A percentile compares a stretch with the other conserved stretches of the same genome.
phyloP scores from a whole-genome alignment of 2,329 filamentous ascomycete genomes.

The Exophiala calicioides region DNA sequence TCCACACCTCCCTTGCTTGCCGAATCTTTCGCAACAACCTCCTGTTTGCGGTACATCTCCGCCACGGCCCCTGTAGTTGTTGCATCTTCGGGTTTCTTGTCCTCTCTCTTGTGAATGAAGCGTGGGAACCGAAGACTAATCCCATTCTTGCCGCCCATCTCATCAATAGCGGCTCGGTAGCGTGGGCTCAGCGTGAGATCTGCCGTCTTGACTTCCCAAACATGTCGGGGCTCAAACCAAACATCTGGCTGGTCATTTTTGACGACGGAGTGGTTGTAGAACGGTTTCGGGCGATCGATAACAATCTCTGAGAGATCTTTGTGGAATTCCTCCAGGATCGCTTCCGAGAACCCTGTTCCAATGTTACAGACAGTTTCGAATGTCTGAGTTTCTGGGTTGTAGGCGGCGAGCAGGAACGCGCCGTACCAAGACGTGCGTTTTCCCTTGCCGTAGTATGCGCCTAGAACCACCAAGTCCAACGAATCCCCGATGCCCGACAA shows the following conservation, averaged over 20 bases:
- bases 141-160: constrained; percentile 71
- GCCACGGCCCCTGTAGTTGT: constrained; percentile 82
- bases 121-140: constrained; percentile 88
- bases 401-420: constrained; percentile 91
- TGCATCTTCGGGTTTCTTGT: constrained; percentile 93
- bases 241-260: constrained; percentile 95
- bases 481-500: constrained; percentile 91
- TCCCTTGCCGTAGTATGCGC: constrained; percentile 90
- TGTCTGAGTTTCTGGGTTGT: constrained; percentile 74
- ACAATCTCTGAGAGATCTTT: constrained; percentile 70
- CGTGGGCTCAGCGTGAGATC: constrained; percentile 89
- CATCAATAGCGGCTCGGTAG: constrained; percentile 86
- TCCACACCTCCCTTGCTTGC: constrained; percentile 80
- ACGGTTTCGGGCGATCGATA: constrained; percentile 90
- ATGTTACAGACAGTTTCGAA: constrained; percentile 99
- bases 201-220: constrained; percentile 98
- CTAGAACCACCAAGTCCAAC: constrained; percentile 91
- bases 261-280: constrained; percentile 81
- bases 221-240: constrained; percentile 92
- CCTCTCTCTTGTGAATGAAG: constrained; percentile 87
- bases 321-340: constrained; percentile 86
- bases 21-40: constrained; percentile 81
- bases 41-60: constrained; percentile 96
- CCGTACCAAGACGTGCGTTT: constrained; percentile 96
- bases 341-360: constrained; percentile 93